Percentiles rank a stretch among this genome's conserved stretches.
Conservation (phyloP, 2,329 filamentous ascomycete species). For the Xylariaceae sp. region DNA sequence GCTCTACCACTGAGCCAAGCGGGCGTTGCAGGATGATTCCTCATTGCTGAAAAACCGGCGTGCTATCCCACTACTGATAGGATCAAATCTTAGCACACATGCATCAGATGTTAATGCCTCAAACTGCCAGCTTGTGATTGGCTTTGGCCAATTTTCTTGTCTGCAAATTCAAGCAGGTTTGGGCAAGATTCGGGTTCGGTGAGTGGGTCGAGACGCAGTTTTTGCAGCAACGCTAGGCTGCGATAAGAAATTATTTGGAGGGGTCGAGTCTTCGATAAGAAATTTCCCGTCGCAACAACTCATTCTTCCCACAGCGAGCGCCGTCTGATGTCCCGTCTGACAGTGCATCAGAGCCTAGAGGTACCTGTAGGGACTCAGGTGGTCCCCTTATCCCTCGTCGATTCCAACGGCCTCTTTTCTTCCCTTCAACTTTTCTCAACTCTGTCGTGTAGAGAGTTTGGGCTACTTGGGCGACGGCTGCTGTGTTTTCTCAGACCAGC, state of each 20-base stretch:
- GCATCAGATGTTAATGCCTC: no score
- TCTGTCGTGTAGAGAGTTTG: slow-evolving; percentile 7
- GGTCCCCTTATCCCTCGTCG: not conserved
- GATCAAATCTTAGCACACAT: no score
- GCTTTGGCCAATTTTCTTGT: no score
- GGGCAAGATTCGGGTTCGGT: no score
- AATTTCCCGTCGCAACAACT: slow-evolving; percentile 6
- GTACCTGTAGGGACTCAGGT: no score
- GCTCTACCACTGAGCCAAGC: slow-evolving; percentile 17
- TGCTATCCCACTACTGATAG: no score
- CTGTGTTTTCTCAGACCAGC: slow-evolving; percentile 14
- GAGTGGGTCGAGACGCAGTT: no score
- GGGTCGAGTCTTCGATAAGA: slow-evolving; percentile 19
- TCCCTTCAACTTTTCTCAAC: slow-evolving; percentile 4
- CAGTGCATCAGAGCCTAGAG: no score
- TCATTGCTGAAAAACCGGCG: no score
- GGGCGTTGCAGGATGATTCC: not conserved
- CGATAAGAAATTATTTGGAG: slow-evolving; percentile 16
- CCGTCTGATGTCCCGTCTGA: no score
- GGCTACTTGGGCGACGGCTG: slow-evolving; percentile 14
- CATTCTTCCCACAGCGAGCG: slow-evolving; percentile 1
- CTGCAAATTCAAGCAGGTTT: no score
- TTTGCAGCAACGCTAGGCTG: not conserved
- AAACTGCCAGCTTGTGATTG: no score
- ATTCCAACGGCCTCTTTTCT: slow-evolving; percentile 4